Evolutionary conservation across 345 rosid genomes (phyloP).

Genomic region (Luvunga scandens): DNA sequence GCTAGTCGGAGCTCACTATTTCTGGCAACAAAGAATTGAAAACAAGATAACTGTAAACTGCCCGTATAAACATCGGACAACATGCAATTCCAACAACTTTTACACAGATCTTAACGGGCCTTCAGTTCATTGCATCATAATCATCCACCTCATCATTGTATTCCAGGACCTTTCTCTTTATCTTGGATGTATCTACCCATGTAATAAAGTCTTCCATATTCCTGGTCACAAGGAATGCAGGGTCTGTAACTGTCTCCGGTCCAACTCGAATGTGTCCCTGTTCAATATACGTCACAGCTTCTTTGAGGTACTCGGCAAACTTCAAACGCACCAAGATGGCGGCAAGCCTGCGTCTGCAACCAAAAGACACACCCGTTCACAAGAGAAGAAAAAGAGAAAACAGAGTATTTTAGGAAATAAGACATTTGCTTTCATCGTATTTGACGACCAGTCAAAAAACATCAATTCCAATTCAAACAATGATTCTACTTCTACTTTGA

Average conservation of each 20-base stretch:
- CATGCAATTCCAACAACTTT: background rate
- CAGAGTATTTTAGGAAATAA: background rate
- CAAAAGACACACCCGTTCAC: background rate
- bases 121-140: constrained; percentile 68
- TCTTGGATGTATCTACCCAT: constrained; percentile 96
- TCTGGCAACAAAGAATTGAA: background rate
- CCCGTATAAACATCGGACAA: background rate
- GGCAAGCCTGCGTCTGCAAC: constrained; percentile 73
- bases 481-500: background rate
- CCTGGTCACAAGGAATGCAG: constrained; percentile 84
- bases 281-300: constrained; percentile 89
- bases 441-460: no score
- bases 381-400: no score
- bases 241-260: constrained; percentile 80
- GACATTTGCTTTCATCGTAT: no score
- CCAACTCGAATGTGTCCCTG: constrained; percentile 97
- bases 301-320: constrained; percentile 85
- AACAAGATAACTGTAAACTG: background rate
- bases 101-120: background rate
- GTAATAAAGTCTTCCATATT: constrained; percentile 94
- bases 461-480: no score
- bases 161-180: constrained; percentile 73
- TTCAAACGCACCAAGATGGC: constrained; percentile 61
- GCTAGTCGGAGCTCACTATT: no score
- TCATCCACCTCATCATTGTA: constrained; percentile 92